These are phyloP conservation scores for Thyridium curvatum DNA, from an alignment of 2,329 filamentous ascomycete species.

Conservation along the genomic window DNA sequence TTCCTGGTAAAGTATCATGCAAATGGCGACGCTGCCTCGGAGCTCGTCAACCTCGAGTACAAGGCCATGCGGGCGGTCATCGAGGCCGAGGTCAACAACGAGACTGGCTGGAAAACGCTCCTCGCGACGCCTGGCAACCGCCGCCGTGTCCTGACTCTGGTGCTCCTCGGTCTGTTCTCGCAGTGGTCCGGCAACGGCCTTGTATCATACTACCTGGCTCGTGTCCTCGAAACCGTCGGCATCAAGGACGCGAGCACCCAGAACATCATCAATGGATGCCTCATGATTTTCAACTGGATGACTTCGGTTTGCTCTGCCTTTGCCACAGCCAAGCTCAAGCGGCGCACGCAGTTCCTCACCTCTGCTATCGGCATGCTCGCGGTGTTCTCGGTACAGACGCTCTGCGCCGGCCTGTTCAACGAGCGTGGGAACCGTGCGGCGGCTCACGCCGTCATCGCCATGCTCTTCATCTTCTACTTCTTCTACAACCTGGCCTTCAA, in stretches of 20 bases:
- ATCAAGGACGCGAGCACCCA: slow-evolving; percentile 47
- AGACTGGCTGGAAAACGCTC: no score
- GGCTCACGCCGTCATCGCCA: slow-evolving; percentile 43
- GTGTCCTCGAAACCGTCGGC: slow-evolving; percentile 50
- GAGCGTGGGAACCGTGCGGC: slow-evolving; percentile 30
- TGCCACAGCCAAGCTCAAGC: slow-evolving; percentile 37
- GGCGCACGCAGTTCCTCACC: slow-evolving; percentile 41
- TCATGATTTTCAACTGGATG: background rate
- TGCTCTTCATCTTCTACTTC: slow-evolving; percentile 48
- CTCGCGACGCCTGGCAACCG: slow-evolving; percentile 55
- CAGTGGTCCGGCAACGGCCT: slow-evolving; percentile 59
- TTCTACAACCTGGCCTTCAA: slow-evolving; percentile 50
- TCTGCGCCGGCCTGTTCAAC: slow-evolving; percentile 41
- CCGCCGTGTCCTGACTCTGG: slow-evolving; percentile 49
- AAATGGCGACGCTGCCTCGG: slow-evolving; percentile 30
- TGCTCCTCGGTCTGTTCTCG: slow-evolving; percentile 56
- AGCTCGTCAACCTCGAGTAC: slow-evolving; percentile 34
- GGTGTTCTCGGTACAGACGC: slow-evolving; percentile 36
- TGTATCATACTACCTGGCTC: slow-evolving; percentile 52
- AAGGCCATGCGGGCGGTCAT: slow-evolving; percentile 34
- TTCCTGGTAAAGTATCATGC: slow-evolving; percentile 34
- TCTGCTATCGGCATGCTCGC: slow-evolving; percentile 21
- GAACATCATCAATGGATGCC: slow-evolving; percentile 35
- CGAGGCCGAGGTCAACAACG: slow-evolving; percentile 51
- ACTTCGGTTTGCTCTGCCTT: slow-evolving; percentile 38